These are phyloP conservation scores for Apiospora marii DNA, from an alignment of 2,329 filamentous ascomycete species.

Conservation along the genomic window DNA sequence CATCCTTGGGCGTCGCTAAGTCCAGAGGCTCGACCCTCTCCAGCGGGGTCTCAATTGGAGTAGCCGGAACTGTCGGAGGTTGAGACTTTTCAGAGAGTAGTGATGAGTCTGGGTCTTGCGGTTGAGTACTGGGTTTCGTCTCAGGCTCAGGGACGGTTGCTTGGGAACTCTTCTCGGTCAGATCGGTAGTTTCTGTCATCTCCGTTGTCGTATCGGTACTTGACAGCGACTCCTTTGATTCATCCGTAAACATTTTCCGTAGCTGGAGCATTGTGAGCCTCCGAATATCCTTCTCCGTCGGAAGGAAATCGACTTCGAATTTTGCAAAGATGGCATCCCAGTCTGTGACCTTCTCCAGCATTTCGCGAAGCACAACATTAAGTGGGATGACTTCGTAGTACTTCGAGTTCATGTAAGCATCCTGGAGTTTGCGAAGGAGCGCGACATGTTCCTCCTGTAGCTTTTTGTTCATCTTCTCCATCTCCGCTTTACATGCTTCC, in stretches of 20 bases:
- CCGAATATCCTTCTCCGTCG: conserved; percentile 93
- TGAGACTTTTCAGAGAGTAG: conserved; percentile 28
- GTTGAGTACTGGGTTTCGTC: conserved; percentile 33
- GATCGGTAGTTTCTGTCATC: conserved; percentile 60
- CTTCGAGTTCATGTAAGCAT: conserved; percentile 90
- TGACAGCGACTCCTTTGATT: conserved; percentile 77
- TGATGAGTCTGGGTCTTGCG: conserved; percentile 32
- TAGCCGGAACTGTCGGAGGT: conserved; percentile 37
- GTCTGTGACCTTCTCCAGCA: conserved; percentile 90
- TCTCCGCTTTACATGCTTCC: conserved; percentile 81
- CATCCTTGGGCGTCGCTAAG: conserved; percentile 51
- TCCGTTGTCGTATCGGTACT: conserved; percentile 73
- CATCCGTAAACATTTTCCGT: conserved; percentile 93
- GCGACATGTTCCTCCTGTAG: conserved; percentile 83
- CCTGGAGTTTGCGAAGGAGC: conserved; percentile 80
- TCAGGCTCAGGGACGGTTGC: conserved; percentile 37
- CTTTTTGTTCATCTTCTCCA: conserved; percentile 79
- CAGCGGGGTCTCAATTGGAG: conserved; percentile 46
- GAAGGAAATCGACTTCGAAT: conserved; percentile 93
- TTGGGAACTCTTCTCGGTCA: conserved; percentile 56
- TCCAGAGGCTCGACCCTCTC: conserved; percentile 60
- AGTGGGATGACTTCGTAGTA: conserved; percentile 98
- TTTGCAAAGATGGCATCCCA: conserved; percentile 92
- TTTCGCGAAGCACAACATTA: conserved; percentile 85
- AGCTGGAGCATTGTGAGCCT: conserved; percentile 91